Conservation (phyloP, 768 basidiomycete genomes). For the Leccinum longicurvipes region DNA sequence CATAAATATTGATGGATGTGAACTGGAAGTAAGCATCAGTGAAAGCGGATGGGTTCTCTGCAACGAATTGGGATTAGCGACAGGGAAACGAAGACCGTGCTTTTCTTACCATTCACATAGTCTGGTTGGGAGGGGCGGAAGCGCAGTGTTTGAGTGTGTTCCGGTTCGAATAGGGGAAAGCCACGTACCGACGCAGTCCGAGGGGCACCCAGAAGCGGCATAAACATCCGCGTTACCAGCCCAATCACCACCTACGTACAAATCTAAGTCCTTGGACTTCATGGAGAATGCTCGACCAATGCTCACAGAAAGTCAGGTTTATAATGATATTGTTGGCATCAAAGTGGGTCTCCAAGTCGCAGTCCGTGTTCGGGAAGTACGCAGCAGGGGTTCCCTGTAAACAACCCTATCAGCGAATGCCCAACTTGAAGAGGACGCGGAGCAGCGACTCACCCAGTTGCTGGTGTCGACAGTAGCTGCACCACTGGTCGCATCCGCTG, state of each 20-base stretch:
- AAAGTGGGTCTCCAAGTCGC: constrained; percentile 37
- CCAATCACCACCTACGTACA: constrained; percentile 27
- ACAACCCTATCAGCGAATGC: background rate
- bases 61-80: background rate
- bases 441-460: constrained; percentile 19
- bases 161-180: too few species aligned
- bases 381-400: constrained; percentile 34
- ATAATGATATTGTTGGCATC: constrained; percentile 33
- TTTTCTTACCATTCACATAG: constrained; percentile 26
- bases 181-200: constrained; percentile 26
- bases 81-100: background rate
- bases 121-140: constrained; percentile 8
- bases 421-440: background rate
- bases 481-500: constrained; percentile 30
- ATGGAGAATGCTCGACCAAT: too few species aligned
- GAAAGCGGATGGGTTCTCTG: constrained; percentile 40
- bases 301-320: constrained; percentile 33
- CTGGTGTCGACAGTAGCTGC: constrained; percentile 16
- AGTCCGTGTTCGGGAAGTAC: constrained; percentile 38
- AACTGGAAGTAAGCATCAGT: constrained; percentile 41
- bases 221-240: constrained; percentile 28
- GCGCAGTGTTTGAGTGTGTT: background rate
- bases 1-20: constrained; percentile 37
- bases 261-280: background rate
- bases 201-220: constrained; percentile 30